Conservation (phyloP, 1,284 basidiomycete species). For the Meira miltonrushii region DNA sequence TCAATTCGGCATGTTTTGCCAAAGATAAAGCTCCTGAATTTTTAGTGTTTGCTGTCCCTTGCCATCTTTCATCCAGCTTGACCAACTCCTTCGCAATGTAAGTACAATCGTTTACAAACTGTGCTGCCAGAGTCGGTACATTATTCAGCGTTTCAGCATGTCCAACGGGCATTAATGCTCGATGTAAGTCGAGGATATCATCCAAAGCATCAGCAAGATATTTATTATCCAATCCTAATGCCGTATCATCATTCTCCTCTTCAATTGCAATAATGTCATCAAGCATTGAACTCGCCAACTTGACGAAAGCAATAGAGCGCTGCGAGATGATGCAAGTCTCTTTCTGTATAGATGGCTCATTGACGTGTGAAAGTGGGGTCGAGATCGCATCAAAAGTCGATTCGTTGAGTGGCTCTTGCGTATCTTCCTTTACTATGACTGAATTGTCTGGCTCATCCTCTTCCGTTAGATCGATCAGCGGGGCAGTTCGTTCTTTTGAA, state of each 20-base stretch:
- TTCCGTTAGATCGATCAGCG: neutral
- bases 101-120: constrained; percentile 78
- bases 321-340: constrained; percentile 30
- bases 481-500: neutral
- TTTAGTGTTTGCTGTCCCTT: too few species aligned
- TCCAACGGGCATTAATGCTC: constrained; percentile 72
- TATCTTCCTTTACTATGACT: too few species aligned
- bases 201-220: constrained; percentile 10
- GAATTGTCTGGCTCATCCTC: neutral
- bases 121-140: constrained; percentile 64
- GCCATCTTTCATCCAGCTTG: neutral
- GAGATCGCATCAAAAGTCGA: neutral
- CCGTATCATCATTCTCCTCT: neutral
- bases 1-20: constrained; percentile 23
- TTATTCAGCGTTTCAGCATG: constrained; percentile 60
- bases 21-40: constrained; percentile 19
- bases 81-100: constrained; percentile 46
- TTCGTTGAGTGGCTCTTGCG: too few species aligned
- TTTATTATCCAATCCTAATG: neutral
- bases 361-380: neutral
- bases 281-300: constrained; percentile 19
- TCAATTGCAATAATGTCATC: constrained; percentile 1
- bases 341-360: constrained; percentile 4
- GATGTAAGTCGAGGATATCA: constrained; percentile 72
- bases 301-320: constrained; percentile 24